Percentiles rank a stretch among this genome's conserved stretches.
Evolutionary conservation across 2,329 filamentous ascomycete species (phyloP).

Genomic region (Fusarium bulbicola): DNA sequence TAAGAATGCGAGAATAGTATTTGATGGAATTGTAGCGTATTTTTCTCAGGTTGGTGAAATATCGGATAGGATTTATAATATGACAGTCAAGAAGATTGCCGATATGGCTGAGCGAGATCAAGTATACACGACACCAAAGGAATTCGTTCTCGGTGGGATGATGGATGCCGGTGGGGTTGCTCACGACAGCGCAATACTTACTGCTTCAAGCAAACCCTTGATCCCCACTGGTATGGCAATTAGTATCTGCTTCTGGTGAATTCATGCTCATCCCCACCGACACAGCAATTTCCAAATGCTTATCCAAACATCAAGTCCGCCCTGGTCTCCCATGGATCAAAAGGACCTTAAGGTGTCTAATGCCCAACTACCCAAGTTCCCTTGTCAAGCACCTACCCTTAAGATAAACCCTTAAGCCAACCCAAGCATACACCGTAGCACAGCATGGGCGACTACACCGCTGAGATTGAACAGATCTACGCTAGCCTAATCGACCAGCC

Average conservation of each 20-base stretch:
- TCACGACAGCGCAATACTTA: background rate
- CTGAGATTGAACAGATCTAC: background rate
- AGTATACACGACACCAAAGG: background rate
- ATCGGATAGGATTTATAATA: background rate
- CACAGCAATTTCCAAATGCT: background rate
- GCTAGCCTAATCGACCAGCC: background rate
- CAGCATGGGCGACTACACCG: background rate
- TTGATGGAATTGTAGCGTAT: background rate
- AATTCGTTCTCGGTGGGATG: background rate
- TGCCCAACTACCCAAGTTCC: background rate
- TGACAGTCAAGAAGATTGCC: background rate
- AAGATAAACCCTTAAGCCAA: background rate
- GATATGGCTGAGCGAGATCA: background rate
- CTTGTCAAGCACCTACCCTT: background rate
- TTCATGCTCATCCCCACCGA: background rate
- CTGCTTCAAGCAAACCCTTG: background rate
- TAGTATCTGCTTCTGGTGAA: background rate
- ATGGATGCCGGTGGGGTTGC: background rate
- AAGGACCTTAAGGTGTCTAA: background rate
- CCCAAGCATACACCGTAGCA: background rate
- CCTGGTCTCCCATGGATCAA: background rate
- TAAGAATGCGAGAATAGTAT: background rate
- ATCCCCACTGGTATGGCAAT: background rate
- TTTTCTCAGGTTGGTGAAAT: background rate
- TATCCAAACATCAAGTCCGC: background rate